phyloP scores from a whole-genome alignment of 371 early-diverging fungal genomes.

The Choanephora cucurbitarum region DNA sequence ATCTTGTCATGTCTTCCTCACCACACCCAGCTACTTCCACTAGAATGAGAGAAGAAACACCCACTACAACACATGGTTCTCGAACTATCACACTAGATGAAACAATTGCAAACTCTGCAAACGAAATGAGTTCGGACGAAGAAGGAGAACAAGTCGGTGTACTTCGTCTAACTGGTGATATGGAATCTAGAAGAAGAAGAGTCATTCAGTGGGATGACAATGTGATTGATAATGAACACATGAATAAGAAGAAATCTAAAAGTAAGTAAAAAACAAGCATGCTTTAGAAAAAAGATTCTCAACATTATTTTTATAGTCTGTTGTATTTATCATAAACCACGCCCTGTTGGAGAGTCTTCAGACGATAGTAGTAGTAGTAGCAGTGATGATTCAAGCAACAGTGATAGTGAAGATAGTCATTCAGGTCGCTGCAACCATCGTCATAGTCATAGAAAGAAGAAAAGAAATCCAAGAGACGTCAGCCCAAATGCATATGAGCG shows the following conservation, averaged over 20 bases:
- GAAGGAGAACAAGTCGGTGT: constrained; percentile 47
- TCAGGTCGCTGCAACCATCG: constrained; percentile 31
- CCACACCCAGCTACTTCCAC: constrained; percentile 5
- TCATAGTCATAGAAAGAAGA: constrained; percentile 32
- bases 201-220: constrained; percentile 80
- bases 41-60: constrained; percentile 21
- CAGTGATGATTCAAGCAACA: constrained; percentile 26
- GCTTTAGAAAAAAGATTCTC: constrained; percentile 49
- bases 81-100: constrained; percentile 39
- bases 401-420: constrained; percentile 37
- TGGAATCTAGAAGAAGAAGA: constrained; percentile 41
- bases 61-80: constrained; percentile 36
- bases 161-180: constrained; percentile 55
- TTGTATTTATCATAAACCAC: constrained; percentile 84
- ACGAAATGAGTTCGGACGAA: constrained; percentile 15
- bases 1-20: too few species aligned
- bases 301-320: constrained; percentile 64
- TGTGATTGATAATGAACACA: constrained; percentile 87
- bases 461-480: constrained; percentile 49
- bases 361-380: constrained; percentile 40
- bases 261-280: constrained; percentile 40
- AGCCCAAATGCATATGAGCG: constrained; percentile 76
- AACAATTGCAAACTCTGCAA: constrained; percentile 12
- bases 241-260: constrained; percentile 84
- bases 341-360: constrained; percentile 72